Base-by-base conservation (phyloP, 2,329 filamentous ascomycete species). In the Diplodia seriata region DNA sequence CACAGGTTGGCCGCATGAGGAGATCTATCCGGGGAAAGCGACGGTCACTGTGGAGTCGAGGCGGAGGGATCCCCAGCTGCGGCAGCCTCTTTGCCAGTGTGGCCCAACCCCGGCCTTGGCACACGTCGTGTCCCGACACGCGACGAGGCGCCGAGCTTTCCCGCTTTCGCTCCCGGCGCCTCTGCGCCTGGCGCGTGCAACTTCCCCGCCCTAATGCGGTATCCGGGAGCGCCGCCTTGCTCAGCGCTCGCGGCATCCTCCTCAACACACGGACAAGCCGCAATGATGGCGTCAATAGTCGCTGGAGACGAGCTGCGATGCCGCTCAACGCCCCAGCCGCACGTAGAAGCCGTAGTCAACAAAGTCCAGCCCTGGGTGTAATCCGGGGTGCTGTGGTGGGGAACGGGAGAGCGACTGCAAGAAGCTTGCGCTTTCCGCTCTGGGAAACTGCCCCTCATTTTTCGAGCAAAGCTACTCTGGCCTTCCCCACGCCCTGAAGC, bases 1-100 rank as follows among this genome's bases (percentile, higher is more conserved):
- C 12, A 26, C 50, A 51, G 59, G 11, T n/a, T 51, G 59, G 36
- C 59, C 59, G 59, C 20, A 51, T 63, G 47, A 63, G 47, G 59
- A 63, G 59, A 63, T 63, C 59, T 31, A 47, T 63, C 59, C 59
- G 59, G 59, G 59, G 59, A 50, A 62, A 43, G 57, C 57, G 26
- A 15, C 23, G 36, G 23, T 26, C 20, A 15, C 12, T 63, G 59
- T 63, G 59, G 59, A 63, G 59, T 31, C 59, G 50, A 20, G 26
- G 59, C 59, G 59, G 59, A 63, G 59, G 50, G 59, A 63, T 63
- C 59, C 59, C 59, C 59, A 51, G 47, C 59, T 36, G 29, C 29
- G 38, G 59, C 59, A 51, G n/a, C 31, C 9, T 38, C 50, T 63
- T 20, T 33, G 23, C 23, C 23, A 3, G 23, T 3, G 23, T 26